Conservation (phyloP, 1,284 basidiomycete genomes). For the Quambalaria eucalypti region DNA sequence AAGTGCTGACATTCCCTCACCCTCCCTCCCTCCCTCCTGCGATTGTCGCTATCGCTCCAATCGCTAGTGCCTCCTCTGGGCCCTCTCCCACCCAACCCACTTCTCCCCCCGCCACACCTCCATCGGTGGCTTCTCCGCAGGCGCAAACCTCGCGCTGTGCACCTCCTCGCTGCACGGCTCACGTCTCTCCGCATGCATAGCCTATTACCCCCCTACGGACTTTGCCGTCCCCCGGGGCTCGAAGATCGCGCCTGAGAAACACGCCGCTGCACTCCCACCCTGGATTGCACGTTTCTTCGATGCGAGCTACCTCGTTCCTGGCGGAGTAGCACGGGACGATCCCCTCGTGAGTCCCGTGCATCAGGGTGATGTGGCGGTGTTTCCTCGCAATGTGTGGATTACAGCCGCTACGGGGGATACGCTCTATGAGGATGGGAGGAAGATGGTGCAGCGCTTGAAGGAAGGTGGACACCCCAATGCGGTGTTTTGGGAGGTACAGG, state of each 20-base stretch:
- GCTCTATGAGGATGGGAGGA: constrained; percentile 21
- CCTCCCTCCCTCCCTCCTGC: too few species aligned
- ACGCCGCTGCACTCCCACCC: constrained; percentile 10
- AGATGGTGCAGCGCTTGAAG: constrained; percentile 20
- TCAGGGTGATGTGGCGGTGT: constrained; percentile 11
- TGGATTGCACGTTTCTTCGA: constrained; percentile 23
- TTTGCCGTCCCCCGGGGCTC: neutral
- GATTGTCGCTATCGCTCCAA: too few species aligned
- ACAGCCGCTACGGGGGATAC: constrained; percentile 26
- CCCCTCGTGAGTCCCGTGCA: constrained; percentile 21
- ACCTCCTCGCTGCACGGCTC: constrained; percentile 13
- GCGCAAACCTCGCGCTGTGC: constrained; percentile 34
- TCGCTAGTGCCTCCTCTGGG: neutral
- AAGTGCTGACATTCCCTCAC: too few species aligned
- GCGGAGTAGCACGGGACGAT: constrained; percentile 10
- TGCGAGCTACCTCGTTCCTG: constrained; percentile 21
- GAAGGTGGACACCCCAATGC: constrained; percentile 9
- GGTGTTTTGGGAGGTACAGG: constrained; percentile 18
- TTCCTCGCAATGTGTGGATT: constrained; percentile 19
- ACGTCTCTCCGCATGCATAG: constrained; percentile 1
- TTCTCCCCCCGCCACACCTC: constrained; percentile 22
- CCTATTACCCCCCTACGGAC: constrained; percentile 6
- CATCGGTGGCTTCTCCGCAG: constrained; percentile 34
- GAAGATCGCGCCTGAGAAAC: constrained; percentile 4
- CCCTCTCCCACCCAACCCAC: neutral